These are phyloP conservation scores for Polytolypa hystricis DNA, from an alignment of 2,329 filamentous ascomycete species.

Conservation along the genomic window DNA sequence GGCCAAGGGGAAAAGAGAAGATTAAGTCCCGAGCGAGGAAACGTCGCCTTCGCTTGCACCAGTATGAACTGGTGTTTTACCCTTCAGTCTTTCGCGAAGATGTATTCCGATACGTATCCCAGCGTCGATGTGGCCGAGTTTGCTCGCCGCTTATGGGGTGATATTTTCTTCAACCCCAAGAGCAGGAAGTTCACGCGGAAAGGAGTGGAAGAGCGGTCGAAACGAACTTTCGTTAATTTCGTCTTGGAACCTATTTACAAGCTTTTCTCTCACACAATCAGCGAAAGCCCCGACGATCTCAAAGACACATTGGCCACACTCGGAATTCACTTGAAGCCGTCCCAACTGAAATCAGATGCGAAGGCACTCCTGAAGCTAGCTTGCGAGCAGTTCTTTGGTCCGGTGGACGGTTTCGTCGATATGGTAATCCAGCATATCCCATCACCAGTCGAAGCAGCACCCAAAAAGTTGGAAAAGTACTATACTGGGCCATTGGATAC, in stretches of 20 bases:
- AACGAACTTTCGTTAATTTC: conserved; percentile 86
- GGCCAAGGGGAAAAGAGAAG: conserved; percentile 67
- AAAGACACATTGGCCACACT: conserved; percentile 66
- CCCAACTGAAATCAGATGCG: conserved; percentile 81
- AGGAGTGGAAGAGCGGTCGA: conserved; percentile 64
- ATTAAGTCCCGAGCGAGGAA: conserved; percentile 90
- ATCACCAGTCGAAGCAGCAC: conserved; percentile 68
- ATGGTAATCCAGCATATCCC: conserved; percentile 88
- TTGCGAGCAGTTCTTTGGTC: conserved; percentile 91
- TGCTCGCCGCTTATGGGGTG: conserved; percentile 78
- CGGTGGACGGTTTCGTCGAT: conserved; percentile 81
- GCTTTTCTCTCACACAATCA: conserved; percentile 88
- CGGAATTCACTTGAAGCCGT: conserved; percentile 80
- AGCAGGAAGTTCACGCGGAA: conserved; percentile 90
- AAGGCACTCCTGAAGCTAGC: conserved; percentile 79
- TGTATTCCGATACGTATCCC: conserved; percentile 85
- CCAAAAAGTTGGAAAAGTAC: conserved; percentile 67
- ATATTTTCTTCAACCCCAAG: conserved; percentile 87
- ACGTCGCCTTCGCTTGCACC: conserved; percentile 92
- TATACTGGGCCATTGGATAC: conserved; percentile 86
- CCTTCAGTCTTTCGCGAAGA: conserved; percentile 82
- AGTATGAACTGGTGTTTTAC: conserved; percentile 97
- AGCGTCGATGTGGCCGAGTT: conserved; percentile 76
- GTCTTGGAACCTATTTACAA: conserved; percentile 97
- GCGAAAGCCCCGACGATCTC: conserved; percentile 74